These are phyloP conservation scores for Oidium heveae DNA, from an alignment of 2,329 filamentous ascomycete genomes.

Conservation along the genomic window DNA sequence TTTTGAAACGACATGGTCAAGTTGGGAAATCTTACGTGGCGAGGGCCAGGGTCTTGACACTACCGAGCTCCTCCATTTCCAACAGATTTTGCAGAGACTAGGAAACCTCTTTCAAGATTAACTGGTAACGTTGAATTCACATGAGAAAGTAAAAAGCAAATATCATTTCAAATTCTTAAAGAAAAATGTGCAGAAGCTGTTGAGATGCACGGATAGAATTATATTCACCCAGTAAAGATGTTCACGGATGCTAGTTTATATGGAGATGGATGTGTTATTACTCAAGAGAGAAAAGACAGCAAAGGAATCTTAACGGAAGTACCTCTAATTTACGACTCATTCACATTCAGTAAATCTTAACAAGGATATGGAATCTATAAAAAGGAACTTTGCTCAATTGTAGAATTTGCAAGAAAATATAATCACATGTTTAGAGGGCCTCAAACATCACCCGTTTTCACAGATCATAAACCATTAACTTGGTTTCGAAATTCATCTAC, in stretches of 20 bases:
- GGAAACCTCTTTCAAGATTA: not conserved
- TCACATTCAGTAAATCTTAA: too few species aligned
- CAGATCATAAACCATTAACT: not conserved
- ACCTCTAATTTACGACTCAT: not conserved
- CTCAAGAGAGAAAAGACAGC: too few species aligned
- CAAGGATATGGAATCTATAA: not conserved
- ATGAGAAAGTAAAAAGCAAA: not conserved
- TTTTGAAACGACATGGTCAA: too few species aligned
- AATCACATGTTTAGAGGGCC: not conserved
- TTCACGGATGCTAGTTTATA: not conserved
- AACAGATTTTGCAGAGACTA: too few species aligned
- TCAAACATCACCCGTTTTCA: not conserved
- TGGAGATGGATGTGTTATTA: too few species aligned
- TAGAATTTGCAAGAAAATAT: not conserved
- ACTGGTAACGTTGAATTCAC: not conserved
- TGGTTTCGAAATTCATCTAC: not conserved
- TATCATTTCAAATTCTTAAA: not conserved
- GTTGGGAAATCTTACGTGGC: too few species aligned
- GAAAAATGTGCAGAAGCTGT: too few species aligned
- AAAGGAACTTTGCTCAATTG: not conserved
- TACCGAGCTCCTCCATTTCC: too few species aligned
- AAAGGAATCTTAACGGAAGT: not conserved
- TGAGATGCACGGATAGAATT: too few species aligned
- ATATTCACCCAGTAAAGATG: not conserved
- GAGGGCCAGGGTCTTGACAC: too few species aligned